Evolutionary conservation across 225 moss, liverwort and hornwort genomes (phyloP).

Genomic region (Physcomitrellopsis africana): DNA sequence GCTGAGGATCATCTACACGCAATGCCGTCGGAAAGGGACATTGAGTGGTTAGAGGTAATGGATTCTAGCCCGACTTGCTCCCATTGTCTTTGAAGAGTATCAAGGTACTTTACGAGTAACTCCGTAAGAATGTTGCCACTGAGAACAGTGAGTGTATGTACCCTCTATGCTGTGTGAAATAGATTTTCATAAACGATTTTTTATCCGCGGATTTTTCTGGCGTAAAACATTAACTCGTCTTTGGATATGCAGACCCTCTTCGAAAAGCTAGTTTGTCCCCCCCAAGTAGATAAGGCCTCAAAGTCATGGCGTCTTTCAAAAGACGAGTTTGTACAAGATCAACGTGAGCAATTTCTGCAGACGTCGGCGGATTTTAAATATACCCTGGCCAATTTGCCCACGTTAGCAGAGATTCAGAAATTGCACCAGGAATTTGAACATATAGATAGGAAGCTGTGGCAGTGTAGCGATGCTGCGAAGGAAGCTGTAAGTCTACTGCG

Average conservation of each 20-base stretch:
- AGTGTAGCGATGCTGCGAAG: conserved; percentile 32
- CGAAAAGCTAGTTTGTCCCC: conserved; percentile 31
- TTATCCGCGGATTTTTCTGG: neutral
- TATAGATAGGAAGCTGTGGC: conserved; percentile 36
- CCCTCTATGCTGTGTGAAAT: too few species aligned
- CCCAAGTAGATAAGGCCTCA: neutral
- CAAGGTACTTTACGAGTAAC: too few species aligned
- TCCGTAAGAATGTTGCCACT: too few species aligned
- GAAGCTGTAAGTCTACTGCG: conserved; percentile 48
- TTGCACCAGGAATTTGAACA: conserved; percentile 35
- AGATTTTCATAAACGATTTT: neutral
- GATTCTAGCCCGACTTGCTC: neutral
- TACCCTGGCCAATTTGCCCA: conserved; percentile 42
- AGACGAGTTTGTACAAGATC: conserved; percentile 31
- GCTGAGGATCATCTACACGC: conserved; percentile 44
- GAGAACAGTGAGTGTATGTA: too few species aligned
- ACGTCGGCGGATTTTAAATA: conserved; percentile 38
- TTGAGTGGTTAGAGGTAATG: conserved; percentile 49
- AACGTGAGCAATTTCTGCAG: conserved; percentile 39
- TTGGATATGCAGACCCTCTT: conserved; percentile 40
- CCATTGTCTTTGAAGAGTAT: neutral
- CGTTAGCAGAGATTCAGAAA: conserved; percentile 42
- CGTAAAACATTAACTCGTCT: neutral
- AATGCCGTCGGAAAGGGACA: conserved; percentile 45
- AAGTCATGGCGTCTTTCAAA: neutral